Evolutionary conservation across 2,329 filamentous ascomycete genomes (phyloP).

Genomic region (Bisporella sp.): DNA sequence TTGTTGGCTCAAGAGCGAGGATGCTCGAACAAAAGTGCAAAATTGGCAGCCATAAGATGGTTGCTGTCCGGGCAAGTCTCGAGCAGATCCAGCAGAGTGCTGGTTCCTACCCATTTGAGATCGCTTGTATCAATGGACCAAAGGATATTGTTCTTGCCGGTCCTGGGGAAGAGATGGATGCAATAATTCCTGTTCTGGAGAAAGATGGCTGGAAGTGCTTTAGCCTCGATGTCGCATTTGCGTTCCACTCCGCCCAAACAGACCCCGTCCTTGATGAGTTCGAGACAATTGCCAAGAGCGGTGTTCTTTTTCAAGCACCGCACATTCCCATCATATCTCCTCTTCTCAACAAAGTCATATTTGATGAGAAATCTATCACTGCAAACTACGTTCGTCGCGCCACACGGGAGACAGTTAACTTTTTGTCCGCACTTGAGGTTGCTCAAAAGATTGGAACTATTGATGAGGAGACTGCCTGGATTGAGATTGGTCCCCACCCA

Average conservation of each 20-base stretch:
- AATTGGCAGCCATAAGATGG: slow-evolving; percentile 59
- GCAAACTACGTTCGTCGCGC: slow-evolving; percentile 57
- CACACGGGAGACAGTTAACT: slow-evolving; percentile 62
- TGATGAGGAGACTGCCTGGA: slow-evolving; percentile 54
- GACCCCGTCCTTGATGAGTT: slow-evolving; percentile 34
- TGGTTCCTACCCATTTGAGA: slow-evolving; percentile 32
- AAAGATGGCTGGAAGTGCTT: slow-evolving; percentile 49
- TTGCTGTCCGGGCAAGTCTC: slow-evolving; percentile 46
- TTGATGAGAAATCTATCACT: slow-evolving; percentile 46
- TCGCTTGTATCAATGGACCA: slow-evolving; percentile 69
- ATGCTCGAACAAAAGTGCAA: slow-evolving; percentile 58
- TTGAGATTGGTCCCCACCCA: slow-evolving; percentile 67
- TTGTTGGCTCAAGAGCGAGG: slow-evolving; percentile 60
- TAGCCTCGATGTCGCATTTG: slow-evolving; percentile 56
- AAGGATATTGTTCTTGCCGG: slow-evolving; percentile 64
- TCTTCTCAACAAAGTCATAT: slow-evolving; percentile 51
- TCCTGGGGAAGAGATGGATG: slow-evolving; percentile 45
- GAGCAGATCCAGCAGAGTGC: slow-evolving; percentile 44
- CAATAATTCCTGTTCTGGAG: slow-evolving; percentile 36
- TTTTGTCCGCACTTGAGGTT: slow-evolving; percentile 53
- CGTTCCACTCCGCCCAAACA: slow-evolving; percentile 58
- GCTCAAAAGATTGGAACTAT: slow-evolving; percentile 51
- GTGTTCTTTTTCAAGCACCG: slow-evolving; percentile 47
- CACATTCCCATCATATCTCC: slow-evolving; percentile 59
- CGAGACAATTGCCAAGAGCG: slow-evolving; percentile 41